Evolutionary conservation across 495 filamentous ascomycete species (phyloP), one percentile per base, ranked within the genome.

Genomic region (Opeltia flavorubescens): DNA sequence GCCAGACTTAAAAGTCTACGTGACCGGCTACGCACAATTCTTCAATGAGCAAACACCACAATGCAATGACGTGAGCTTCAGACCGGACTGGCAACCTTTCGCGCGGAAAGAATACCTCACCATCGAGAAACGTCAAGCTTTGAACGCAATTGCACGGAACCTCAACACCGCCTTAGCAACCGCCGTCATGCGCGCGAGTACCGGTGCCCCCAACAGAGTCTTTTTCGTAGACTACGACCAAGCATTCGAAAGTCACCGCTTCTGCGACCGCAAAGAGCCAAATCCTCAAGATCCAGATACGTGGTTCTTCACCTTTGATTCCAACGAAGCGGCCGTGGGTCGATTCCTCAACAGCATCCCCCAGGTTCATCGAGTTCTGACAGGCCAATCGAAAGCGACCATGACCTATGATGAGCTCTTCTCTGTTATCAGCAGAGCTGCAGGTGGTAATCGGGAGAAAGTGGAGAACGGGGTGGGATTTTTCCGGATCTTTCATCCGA

Each of bases 251-350:
- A 40, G 49, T n/a, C 52, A 54, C 44, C 48, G 48, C 33, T 54
- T 54, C 49, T 54, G 52, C 44, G 52, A 54, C 38, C 50, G 43
- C 18, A 35, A 47, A 24, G 52, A 54, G 25, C 51, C 51, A 17
- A 47, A 33, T 23, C 49, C 52, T 1, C 36, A 51, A 17, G 38
- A 51, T 25, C 31, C 31, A 27, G 29, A 35, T 21, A 54, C 43
- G n/a, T 54, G 49, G 49, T 48, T 54, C 27, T 52, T 54, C 42
- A 49, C 17, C 40, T 49, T 44, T 29, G 26, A 48, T 12, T 18
- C 20, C 17, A 25, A 46, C 30, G 44, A 46, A 15, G 20, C 30
- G 11, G 44, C 27, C 20, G 36, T n/a, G 5, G 9, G 27, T 34
- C 27, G 20, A 18, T 25, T 46, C 13, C 30, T 46, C 27, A 35